Base-by-base conservation (phyloP, 805 yeast genomes). In the Schizosaccharomyces lindneri region DNA sequence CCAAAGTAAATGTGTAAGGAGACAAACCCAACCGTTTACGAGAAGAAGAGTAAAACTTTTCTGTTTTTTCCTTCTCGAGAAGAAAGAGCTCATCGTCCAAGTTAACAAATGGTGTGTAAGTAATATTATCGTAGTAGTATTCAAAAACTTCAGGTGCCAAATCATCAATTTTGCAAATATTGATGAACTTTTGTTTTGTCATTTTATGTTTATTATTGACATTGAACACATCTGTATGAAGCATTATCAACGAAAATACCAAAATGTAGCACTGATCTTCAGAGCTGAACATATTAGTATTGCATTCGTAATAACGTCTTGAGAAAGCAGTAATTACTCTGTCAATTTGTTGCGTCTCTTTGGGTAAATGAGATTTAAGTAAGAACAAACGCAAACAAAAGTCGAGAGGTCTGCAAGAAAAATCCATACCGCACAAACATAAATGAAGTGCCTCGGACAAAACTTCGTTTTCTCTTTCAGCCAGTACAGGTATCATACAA, bases 321-420 rank as follows among this genome's bases (percentile, higher is more conserved):
- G 85, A 77, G 69, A 85, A 82, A 41, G 76, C 76, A 61, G 78
- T 79, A 51, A 85, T 71, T 3, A 83, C 75, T 59, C 88, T 73
- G 66, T 85, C 90, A 61, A 85, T 84, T 67, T 85, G 89, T 68
- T 84, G 90, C 0, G 87, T 73, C 67, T 85, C 93, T 64, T 75
- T 77, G 0, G 93, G 93, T 31, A 85, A 71, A 62, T 80, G 79
- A 62, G 80, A 75, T 59, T 75, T 71, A 73, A 81, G 74, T 55
- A 85, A 69, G 61, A 84, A 76, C 65, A 77, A 78, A 15, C 89
- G 71, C 61, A 85, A 69, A 0, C 89, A 76, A 63, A 85, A 72
- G 66, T 85, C 93, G 19, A 85, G 66, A 0, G 93, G 85, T 64
- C 78, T 79, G 31, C 72, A 73, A 2, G 65, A 55, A 63, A 84